phyloP scores from a whole-genome alignment of 768 basidiomycete species.

The Calocybe gangraenosa region DNA sequence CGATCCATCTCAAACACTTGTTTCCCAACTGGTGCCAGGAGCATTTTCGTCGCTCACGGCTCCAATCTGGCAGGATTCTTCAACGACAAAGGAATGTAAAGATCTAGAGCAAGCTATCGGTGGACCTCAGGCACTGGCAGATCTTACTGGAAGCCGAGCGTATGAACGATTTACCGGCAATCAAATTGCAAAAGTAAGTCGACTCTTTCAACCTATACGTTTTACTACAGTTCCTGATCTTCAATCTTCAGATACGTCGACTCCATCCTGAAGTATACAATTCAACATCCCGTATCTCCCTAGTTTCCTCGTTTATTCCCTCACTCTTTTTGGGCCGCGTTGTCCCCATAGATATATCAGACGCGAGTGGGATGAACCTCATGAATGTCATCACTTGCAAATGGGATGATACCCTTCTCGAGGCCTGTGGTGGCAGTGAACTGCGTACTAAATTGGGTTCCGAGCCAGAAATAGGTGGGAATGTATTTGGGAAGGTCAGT shows the following conservation, averaged over 20 bases:
- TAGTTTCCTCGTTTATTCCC: constrained; percentile 80
- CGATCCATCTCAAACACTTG: constrained; percentile 45
- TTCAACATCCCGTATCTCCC: constrained; percentile 62
- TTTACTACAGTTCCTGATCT: background rate
- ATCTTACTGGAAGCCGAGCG: constrained; percentile 76
- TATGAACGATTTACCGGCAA: constrained; percentile 88
- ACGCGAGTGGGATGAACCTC: constrained; percentile 89
- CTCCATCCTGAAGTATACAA: constrained; percentile 50
- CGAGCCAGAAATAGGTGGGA: constrained; percentile 74
- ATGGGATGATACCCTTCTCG: constrained; percentile 68
- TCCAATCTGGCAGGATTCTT: constrained; percentile 92
- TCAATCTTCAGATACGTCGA: constrained; percentile 46
- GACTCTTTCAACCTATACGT: background rate
- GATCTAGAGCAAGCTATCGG: constrained; percentile 65
- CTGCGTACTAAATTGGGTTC: constrained; percentile 68
- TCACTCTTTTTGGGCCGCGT: constrained; percentile 77
- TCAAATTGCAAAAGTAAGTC: constrained; percentile 70
- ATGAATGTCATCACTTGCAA: constrained; percentile 72
- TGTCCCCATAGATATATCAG: constrained; percentile 81
- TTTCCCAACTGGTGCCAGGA: constrained; percentile 52
- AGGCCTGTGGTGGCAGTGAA: constrained; percentile 64
- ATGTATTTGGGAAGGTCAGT: constrained; percentile 58
- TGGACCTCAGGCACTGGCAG: constrained; percentile 66
- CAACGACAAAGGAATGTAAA: constrained; percentile 71
- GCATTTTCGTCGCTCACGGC: constrained; percentile 68